These are phyloP conservation scores for Fusarium nygamai DNA, from an alignment of 2,329 filamentous ascomycete species.

Conservation along the genomic window DNA sequence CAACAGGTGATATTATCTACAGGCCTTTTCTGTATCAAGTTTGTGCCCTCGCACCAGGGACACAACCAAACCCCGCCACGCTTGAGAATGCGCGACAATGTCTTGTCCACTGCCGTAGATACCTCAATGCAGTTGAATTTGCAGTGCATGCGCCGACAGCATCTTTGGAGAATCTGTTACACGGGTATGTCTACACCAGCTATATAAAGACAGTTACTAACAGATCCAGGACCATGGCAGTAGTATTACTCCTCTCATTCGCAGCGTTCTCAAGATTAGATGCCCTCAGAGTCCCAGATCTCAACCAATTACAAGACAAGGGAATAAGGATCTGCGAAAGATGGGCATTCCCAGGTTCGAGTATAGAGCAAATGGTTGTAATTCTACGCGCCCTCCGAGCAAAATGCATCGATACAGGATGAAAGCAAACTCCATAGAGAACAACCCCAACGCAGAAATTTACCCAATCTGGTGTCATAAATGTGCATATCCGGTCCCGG, in stretches of 20 bases:
- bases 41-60: conserved; percentile 3
- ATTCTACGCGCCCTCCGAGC: conserved; percentile 31
- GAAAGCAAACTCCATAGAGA: not conserved
- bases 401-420: conserved; percentile 33
- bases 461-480: not conserved
- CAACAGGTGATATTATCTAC: conserved; percentile 30
- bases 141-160: conserved; percentile 18
- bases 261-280: conserved; percentile 29
- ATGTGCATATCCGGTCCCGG: not conserved
- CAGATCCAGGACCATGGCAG: conserved; percentile 23
- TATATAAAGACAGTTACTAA: not conserved
- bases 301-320: conserved; percentile 32
- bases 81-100: conserved; percentile 33
- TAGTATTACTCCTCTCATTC: conserved; percentile 25
- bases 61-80: not conserved
- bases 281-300: conserved; percentile 21
- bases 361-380: conserved; percentile 37
- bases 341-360: conserved; percentile 34
- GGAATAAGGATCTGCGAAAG: conserved; percentile 32
- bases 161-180: conserved; percentile 27
- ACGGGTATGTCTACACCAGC: not conserved
- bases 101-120: conserved; percentile 26
- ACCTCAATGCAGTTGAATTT: conserved; percentile 25
- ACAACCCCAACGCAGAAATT: not conserved
- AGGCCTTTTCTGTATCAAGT: conserved; percentile 31